Conservation (phyloP, 2,329 filamentous ascomycete genomes). For the Cordyceps fumosorosea region DNA sequence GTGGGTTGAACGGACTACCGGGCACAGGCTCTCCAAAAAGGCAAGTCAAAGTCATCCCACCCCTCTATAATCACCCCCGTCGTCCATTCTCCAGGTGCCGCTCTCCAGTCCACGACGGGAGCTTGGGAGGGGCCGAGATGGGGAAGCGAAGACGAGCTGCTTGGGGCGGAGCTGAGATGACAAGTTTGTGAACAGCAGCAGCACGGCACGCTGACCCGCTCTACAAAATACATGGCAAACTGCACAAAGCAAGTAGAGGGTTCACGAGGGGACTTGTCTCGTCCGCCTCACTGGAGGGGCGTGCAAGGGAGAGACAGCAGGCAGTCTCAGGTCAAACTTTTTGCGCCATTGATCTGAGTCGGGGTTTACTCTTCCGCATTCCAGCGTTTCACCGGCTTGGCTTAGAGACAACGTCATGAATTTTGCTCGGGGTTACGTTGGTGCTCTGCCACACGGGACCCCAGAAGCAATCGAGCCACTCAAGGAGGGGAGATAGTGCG, state of each 20-base stretch:
- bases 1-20: background rate
- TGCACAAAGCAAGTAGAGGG: background rate
- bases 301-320: no score
- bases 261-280: no score
- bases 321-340: no score
- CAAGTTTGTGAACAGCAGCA: background rate
- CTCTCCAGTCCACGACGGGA: background rate
- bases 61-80: no score
- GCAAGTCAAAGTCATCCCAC: background rate
- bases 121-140: conserved; percentile 1
- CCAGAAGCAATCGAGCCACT: background rate
- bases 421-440: background rate
- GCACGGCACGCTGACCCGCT: background rate
- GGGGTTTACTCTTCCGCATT: background rate
- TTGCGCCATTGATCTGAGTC: no score
- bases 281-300: no score
- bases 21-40: background rate
- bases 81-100: background rate
- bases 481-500: background rate
- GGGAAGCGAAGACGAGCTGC: background rate
- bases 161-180: background rate
- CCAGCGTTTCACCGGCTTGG: no score
- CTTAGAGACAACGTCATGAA: background rate
- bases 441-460: no score
- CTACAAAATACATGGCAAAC: background rate